phyloP scores from a whole-genome alignment of 306 rosid genomes.

The Vigna hirtella region DNA sequence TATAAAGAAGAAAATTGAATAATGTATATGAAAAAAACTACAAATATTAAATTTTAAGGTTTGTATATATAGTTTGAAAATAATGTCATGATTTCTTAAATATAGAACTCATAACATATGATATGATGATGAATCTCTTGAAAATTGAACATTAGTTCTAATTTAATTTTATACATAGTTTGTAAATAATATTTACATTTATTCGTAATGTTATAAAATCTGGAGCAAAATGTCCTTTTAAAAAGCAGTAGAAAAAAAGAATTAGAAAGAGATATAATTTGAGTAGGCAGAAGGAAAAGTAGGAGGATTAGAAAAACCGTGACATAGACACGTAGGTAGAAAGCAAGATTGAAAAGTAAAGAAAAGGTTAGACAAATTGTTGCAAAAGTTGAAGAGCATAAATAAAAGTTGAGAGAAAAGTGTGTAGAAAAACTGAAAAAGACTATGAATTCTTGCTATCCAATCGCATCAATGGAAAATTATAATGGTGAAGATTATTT shows the following conservation, averaged over 20 bases:
- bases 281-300: conserved; percentile 18
- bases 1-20: too few species aligned
- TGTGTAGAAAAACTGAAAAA: conserved; percentile 18
- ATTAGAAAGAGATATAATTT: conserved; percentile 27
- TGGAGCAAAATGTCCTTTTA: too few species aligned
- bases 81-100: too few species aligned
- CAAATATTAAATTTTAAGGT: too few species aligned
- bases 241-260: background rate
- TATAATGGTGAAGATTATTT: conserved; percentile 3
- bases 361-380: conserved; percentile 36
- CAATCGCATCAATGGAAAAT: conserved; percentile 22
- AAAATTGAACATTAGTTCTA: too few species aligned
- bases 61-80: too few species aligned
- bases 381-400: conserved; percentile 40
- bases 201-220: too few species aligned
- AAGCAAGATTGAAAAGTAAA: conserved; percentile 34
- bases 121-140: too few species aligned
- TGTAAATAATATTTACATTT: too few species aligned
- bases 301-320: conserved; percentile 3
- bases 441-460: conserved; percentile 37
- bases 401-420: conserved; percentile 27
- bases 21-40: too few species aligned
- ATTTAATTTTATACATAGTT: too few species aligned
- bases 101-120: too few species aligned
- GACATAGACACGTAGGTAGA: conserved; percentile 25